Percentiles rank a stretch among this genome's conserved stretches.
Conservation (phyloP, 106 monocot species). For the Dendrobium huoshanense region DNA sequence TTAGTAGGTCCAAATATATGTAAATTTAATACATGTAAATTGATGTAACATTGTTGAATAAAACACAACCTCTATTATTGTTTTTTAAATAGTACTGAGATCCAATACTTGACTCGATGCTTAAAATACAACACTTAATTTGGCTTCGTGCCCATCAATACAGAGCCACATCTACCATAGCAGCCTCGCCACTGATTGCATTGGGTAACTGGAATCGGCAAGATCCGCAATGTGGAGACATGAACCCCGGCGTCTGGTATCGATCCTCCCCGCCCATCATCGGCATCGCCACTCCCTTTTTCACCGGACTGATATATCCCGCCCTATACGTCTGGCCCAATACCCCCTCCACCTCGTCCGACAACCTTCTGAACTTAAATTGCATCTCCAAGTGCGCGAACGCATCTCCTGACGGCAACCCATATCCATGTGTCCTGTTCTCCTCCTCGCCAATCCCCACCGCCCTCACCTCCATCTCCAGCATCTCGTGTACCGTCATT, state of each 20-base stretch:
- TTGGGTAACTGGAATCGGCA: constrained; percentile 28
- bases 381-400: constrained; percentile 75
- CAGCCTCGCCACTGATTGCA: neutral
- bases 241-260: constrained; percentile 39
- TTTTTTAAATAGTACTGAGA: no score
- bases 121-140: no score
- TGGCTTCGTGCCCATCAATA: neutral
- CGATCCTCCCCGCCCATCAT: constrained; percentile 72
- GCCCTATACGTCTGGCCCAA: constrained; percentile 70
- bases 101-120: no score
- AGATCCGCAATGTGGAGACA: constrained; percentile 29
- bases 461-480: constrained; percentile 60
- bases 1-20: no score
- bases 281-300: constrained; percentile 80
- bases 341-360: constrained; percentile 52
- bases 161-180: no score
- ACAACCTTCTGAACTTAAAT: constrained; percentile 47
- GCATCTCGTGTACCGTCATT: constrained; percentile 35
- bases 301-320: constrained; percentile 61
- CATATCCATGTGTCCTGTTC: constrained; percentile 49
- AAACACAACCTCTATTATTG: no score
- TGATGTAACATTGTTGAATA: no score
- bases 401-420: constrained; percentile 43
- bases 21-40: no score
- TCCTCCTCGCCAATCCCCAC: constrained; percentile 51